Conservation (phyloP, 2,329 filamentous ascomycete genomes). For the Penicillium freii region DNA sequence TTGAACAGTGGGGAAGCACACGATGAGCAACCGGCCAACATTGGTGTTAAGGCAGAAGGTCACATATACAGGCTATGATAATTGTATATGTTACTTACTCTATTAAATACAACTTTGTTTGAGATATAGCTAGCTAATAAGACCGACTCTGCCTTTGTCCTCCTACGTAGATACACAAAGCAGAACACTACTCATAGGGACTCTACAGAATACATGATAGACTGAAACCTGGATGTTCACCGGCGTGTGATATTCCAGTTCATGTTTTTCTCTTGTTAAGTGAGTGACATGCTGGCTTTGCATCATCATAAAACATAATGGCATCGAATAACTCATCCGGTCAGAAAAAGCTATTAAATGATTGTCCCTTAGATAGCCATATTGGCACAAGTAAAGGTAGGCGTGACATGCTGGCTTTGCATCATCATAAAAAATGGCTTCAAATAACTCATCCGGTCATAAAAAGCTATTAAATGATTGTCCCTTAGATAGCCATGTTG, state of each 20-base stretch:
- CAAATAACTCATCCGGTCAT: not conserved
- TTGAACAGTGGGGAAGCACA: no score
- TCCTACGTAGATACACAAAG: not conserved
- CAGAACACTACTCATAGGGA: not conserved
- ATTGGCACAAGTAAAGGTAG: slow-evolving; percentile 53
- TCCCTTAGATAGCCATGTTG: slow-evolving; percentile 47
- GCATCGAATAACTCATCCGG: not conserved
- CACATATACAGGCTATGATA: no score
- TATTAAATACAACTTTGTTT: no score
- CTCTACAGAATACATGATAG: not conserved
- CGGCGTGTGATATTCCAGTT: not conserved
- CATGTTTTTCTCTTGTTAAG: not conserved
- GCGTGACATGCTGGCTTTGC: slow-evolving; percentile 28
- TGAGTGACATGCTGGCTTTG: not conserved
- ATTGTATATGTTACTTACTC: no score
- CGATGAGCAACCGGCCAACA: no score
- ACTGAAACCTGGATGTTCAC: not conserved
- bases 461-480: no score
- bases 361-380: slow-evolving; percentile 42
- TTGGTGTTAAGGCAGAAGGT: no score
- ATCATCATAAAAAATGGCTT: not conserved
- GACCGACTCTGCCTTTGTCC: no score
- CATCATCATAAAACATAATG: no score
- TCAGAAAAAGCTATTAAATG: not conserved
- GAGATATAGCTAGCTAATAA: no score